Percentiles rank a stretch among this genome's conserved stretches.
These are phyloP conservation scores for Malus fusca DNA, from an alignment of 306 rosid species.

Conservation along the genomic window DNA sequence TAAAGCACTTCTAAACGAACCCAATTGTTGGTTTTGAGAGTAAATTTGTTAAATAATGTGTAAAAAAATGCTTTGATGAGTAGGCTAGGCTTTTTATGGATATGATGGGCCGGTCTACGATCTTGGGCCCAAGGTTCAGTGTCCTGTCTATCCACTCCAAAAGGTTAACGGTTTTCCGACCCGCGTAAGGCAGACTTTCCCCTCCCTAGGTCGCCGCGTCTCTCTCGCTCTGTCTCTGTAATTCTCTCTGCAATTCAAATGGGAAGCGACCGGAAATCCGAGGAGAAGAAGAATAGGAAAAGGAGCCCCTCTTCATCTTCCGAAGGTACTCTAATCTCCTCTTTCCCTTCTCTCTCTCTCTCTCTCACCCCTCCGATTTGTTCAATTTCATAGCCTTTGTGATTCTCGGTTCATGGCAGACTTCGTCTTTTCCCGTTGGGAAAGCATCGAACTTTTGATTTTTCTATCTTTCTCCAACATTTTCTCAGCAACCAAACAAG, in stretches of 20 bases:
- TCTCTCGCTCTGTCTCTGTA: neutral
- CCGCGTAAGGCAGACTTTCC: neutral
- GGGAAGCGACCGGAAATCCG: constrained; percentile 79
- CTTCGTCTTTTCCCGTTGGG: neutral
- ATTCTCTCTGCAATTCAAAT: constrained; percentile 16
- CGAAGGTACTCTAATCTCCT: constrained; percentile 36
- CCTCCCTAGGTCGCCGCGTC: neutral
- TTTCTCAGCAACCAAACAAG: neutral
- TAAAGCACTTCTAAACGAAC: too few relatives aligned
- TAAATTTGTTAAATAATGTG: too few relatives aligned
- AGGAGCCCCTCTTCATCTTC: constrained; percentile 38
- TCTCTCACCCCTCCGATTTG: neutral
- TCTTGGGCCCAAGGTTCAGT: too few relatives aligned
- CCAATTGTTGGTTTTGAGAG: too few relatives aligned
- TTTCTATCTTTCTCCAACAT: neutral
- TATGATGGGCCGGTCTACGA: too few relatives aligned
- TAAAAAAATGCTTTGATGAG: too few relatives aligned
- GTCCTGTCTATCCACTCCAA: neutral
- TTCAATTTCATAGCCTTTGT: neutral
- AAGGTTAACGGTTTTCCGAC: neutral
- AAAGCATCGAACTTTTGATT: neutral
- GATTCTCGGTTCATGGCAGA: neutral
- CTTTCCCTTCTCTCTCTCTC: neutral
- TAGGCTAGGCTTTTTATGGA: too few relatives aligned
- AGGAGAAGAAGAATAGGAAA: constrained; percentile 45